Conservation (phyloP, 495 filamentous ascomycete species). For the Aspergillus funiculosus region DNA sequence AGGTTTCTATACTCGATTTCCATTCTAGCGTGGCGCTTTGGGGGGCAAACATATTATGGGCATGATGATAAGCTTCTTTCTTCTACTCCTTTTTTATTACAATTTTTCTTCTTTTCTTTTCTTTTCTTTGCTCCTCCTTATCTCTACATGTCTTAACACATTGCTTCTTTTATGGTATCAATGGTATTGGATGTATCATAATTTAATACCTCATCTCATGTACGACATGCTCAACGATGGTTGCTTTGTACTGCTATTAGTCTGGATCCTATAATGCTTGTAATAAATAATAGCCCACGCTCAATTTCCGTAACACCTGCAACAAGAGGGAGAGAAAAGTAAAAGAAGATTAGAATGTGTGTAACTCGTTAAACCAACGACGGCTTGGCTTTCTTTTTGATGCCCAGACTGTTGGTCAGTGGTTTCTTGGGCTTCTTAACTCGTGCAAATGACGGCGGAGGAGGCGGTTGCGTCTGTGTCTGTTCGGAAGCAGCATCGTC, state of each 20-base stretch:
- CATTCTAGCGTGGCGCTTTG: constrained; percentile 35
- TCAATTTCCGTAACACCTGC: no score
- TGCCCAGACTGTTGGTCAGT: constrained; percentile 63
- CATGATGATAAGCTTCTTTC: constrained; percentile 27
- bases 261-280: no score
- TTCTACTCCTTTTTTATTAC: constrained; percentile 20
- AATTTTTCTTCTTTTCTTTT: constrained; percentile 8
- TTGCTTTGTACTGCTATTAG: no score
- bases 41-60: constrained; percentile 18
- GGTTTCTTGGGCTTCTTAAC: constrained; percentile 83
- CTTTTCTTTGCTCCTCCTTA: constrained; percentile 13
- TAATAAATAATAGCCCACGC: neutral
- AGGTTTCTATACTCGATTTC: constrained; percentile 20
- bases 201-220: constrained; percentile 13
- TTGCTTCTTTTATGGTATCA: constrained; percentile 10
- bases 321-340: no score
- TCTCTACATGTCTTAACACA: constrained; percentile 5
- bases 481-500: constrained; percentile 32
- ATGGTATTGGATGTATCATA: constrained; percentile 7
- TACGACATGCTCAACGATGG: no score
- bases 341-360: neutral
- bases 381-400: constrained; percentile 74
- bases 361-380: constrained; percentile 34
- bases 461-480: constrained; percentile 34
- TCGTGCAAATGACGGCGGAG: constrained; percentile 68